Evolutionary conservation across 2,329 filamentous ascomycete genomes (phyloP).

Genomic region (Aspergillus texensis): DNA sequence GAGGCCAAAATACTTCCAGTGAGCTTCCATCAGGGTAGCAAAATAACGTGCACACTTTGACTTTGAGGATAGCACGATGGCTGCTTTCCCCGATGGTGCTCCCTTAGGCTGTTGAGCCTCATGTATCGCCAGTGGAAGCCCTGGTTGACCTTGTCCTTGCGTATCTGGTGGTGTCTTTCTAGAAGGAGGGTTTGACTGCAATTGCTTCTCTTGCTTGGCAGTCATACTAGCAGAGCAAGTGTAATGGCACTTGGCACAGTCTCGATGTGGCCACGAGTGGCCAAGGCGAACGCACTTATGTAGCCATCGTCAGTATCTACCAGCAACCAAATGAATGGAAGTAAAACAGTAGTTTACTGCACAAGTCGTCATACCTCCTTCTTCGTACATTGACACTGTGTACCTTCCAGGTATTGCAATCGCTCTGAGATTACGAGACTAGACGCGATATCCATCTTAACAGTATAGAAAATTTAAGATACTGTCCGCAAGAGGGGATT

Average conservation of each 20-base stretch:
- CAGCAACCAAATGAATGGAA: too few species aligned
- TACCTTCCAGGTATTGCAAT: too few species aligned
- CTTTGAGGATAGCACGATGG: not conserved
- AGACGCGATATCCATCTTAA: too few species aligned
- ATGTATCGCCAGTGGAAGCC: not conserved
- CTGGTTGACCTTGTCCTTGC: not conserved
- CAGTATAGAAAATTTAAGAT: too few species aligned
- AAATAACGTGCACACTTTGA: not conserved
- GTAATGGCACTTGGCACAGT: not conserved
- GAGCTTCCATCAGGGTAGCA: not conserved
- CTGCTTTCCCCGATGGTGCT: not conserved
- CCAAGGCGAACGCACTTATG: not conserved
- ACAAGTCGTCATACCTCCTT: too few species aligned
- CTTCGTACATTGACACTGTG: too few species aligned
- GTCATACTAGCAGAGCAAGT: not conserved
- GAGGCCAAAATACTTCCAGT: not conserved
- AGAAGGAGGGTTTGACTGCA: too few species aligned
- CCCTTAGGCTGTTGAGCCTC: not conserved
- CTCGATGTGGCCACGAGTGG: not conserved
- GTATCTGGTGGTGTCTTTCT: not conserved
- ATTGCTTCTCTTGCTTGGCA: not conserved
- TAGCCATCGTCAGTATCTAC: too few species aligned
- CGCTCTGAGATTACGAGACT: too few species aligned
- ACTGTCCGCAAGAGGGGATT: too few species aligned
- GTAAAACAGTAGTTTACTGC: too few species aligned